Evolutionary conservation across 1,139 yeast species (phyloP), one percentile per base, ranked within the genome.

Genomic region (Candida pseudocylindracea): DNA sequence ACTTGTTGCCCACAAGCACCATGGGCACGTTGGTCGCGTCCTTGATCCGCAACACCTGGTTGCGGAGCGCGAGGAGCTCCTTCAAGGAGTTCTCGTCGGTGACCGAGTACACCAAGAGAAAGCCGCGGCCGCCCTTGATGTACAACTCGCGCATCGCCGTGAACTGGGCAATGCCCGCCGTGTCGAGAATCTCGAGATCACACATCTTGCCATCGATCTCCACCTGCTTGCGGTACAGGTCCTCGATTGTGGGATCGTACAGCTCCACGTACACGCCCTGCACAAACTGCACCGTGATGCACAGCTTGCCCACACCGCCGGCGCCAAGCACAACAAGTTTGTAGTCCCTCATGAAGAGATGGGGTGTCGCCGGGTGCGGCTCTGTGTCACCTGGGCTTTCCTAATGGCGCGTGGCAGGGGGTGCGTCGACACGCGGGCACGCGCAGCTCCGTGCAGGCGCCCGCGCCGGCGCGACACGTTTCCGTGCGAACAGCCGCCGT

Each of bases 121-220:
- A 48, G 4, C 53, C 53, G 29, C 46, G 46, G 7, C 53, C 53
- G 30, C 45, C 42, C 36, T 48, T 48, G 41, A 83, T 83, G 50
- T 83, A 83, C 40, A 75, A 60, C 45, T 74, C 72, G 38, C 81
- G 52, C 55, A 71, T 61, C 34, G 67, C 67, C 7, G 66, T 60
- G 46, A 61, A 61, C 44, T 61, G 67, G 28, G 67, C 67, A 29
- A 61, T 65, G 29, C 67, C 67, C 2, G 67, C 67, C 2, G 67
- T 61, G 42, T 61, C 67, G 41, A 61, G 54, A 36, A 61, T 60
- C 44, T 61, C 96, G 41, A 88, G 62, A 42, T 81, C 85, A 45
- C 93, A 80, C 5, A 88, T 78, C 45, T 92, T 71, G 32, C 91
- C 93, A 53, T 88, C 95, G 33, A 88, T 75, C 46, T 80, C 88